Conservation (phyloP, 371 early-diverging fungal genomes). For the Mucor circinelloides region DNA sequence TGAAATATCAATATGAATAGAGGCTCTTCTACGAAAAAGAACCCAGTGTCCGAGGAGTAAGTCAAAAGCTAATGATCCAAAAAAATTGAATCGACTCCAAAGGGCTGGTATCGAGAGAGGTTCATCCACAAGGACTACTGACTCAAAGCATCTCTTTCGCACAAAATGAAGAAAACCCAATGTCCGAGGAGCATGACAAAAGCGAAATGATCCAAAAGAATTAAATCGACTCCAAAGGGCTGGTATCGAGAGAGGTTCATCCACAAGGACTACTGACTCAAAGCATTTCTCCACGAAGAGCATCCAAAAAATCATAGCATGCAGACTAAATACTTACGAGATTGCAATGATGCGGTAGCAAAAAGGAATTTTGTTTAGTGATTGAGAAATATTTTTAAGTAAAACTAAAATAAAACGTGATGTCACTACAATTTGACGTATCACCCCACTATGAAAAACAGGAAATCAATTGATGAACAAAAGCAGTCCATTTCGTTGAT, state of each 20-base stretch:
- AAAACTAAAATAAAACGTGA: neutral
- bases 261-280: no score
- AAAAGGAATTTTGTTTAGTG: slow-evolving; percentile 10
- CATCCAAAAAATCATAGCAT: slow-evolving; percentile 16
- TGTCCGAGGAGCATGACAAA: slow-evolving; percentile 6
- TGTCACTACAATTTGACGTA: no score
- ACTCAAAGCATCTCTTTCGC: no score
- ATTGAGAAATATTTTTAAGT: slow-evolving; percentile 3
- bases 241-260: no score
- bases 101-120: no score
- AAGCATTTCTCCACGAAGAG: slow-evolving; percentile 16
- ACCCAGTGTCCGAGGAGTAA: slow-evolving; percentile 9
- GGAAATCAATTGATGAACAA: neutral
- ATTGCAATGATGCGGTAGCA: slow-evolving; percentile 7
- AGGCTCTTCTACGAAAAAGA: slow-evolving; percentile 11
- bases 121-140: no score
- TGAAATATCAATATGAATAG: slow-evolving; percentile 18
- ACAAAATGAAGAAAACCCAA: neutral
- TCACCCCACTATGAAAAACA: no score
- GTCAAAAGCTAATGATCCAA: no score
- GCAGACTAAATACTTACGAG: slow-evolving; percentile 17
- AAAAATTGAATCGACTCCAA: no score
- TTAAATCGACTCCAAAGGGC: no score
- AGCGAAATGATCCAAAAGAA: slow-evolving; percentile 9
- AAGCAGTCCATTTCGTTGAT: neutral